Base-by-base conservation (phyloP, 306 rosid species). In the Cicer chorassanicum region DNA sequence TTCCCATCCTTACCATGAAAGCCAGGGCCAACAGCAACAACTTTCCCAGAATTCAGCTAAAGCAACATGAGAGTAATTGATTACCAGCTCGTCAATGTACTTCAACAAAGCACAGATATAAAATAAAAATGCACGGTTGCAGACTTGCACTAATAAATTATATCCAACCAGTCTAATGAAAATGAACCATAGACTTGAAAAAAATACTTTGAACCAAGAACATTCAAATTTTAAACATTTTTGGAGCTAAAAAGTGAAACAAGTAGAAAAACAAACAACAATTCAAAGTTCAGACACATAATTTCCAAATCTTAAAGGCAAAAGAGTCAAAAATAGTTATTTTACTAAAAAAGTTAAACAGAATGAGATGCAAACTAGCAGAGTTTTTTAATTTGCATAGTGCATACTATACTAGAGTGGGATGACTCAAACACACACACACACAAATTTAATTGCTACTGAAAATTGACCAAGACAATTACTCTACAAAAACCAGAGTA, bases 1-100 rank as follows among this genome's bases (percentile, higher is more conserved):
- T 81, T 84, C 76, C 94, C 94, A 29, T 89, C 97, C 74, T 82
- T 81, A 61, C 71, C 81, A 44, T 81, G 89, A 82, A 54, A 7
- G 59, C 94, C 97, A 79, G 87, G 86, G 60, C 94, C 97, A 61
- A 86, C 87, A 5, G 88, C 86, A 80, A 86, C 68, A 71, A 91
- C 91, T 84, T 83, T 87, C 24, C 94, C 97, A 63, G 94, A 89
- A 88, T 91, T 89, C 65, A 83, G 70, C 87, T 83, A 45, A 75
- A 65, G n/a, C 44, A 48, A 62, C 50, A 59, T 5, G 56, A 16
- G 49, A 16, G 56, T 5, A 79, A 75, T 62, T 16, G 39, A 8
- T 29, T 59, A 79, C 5, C 12, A 62, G 0, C 2, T 73, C 66
- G 9, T 9, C 40, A 71, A 71, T 41, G 14, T 10, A 48, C 59